Evolutionary conservation across 805 yeast genomes (phyloP).

Genomic region (Sugiyamaella chiloensis): DNA sequence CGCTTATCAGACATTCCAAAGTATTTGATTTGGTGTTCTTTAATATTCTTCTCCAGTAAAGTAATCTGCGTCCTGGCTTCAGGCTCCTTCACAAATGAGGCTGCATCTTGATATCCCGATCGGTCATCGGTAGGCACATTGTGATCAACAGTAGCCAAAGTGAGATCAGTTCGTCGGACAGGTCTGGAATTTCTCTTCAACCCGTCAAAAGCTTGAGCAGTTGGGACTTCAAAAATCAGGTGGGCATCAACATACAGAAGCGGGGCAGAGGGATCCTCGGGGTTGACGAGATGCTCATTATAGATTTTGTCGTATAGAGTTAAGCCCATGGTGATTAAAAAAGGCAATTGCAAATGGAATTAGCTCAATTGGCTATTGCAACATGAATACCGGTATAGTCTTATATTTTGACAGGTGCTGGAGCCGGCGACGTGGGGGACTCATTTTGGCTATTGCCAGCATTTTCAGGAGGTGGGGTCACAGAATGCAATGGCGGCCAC

Average conservation of each 20-base stretch:
- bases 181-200: constrained; percentile 77
- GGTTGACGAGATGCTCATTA: constrained; percentile 87
- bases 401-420: too few relatives aligned
- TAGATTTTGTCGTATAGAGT: constrained; percentile 95
- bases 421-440: too few relatives aligned
- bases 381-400: neutral
- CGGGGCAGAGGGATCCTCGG: constrained; percentile 77
- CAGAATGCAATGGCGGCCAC: too few relatives aligned
- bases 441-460: neutral
- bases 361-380: neutral
- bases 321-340: neutral
- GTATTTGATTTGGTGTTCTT: constrained; percentile 80
- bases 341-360: neutral
- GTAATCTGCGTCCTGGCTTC: constrained; percentile 90
- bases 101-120: constrained; percentile 63
- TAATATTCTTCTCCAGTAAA: constrained; percentile 88
- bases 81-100: constrained; percentile 77
- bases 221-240: constrained; percentile 94
- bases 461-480: too few relatives aligned
- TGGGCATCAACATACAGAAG: constrained; percentile 92
- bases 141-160: constrained; percentile 92
- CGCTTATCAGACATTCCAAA: constrained; percentile 92
- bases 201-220: constrained; percentile 98
- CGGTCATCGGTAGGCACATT: constrained; percentile 92
- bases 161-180: constrained; percentile 87